phyloP scores from a whole-genome alignment of 1,139 yeast species.

The Debaryomycetaceae sp. region DNA sequence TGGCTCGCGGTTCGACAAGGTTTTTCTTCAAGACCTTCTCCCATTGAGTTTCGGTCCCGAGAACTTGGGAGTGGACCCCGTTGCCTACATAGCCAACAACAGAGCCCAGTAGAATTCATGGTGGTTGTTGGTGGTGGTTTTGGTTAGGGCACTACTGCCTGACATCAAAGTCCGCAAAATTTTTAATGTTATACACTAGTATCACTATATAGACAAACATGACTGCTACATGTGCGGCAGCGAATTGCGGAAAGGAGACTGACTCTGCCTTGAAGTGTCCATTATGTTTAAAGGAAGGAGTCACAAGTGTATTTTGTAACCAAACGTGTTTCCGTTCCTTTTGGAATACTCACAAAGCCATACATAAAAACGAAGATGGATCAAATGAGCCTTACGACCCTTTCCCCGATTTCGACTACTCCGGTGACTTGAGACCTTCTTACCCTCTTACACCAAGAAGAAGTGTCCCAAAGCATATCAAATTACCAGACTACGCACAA shows the following conservation, averaged over 20 bases:
- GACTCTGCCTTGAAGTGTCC: constrained; percentile 84
- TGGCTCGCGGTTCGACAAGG: constrained; percentile 41
- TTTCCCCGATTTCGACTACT: constrained; percentile 70
- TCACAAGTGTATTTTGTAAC: constrained; percentile 68
- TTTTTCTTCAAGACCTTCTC: constrained; percentile 58
- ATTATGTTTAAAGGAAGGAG: constrained; percentile 72
- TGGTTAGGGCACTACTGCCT: not conserved
- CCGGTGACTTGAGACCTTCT: constrained; percentile 72
- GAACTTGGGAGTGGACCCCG: constrained; percentile 32
- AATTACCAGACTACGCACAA: constrained; percentile 78
- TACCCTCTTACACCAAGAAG: constrained; percentile 81
- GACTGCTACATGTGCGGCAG: constrained; percentile 55
- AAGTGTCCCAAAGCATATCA: constrained; percentile 66
- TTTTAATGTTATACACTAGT: not conserved
- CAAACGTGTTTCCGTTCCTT: constrained; percentile 79
- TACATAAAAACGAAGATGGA: constrained; percentile 45
- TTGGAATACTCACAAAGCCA: constrained; percentile 58
- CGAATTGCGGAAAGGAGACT: constrained; percentile 82
- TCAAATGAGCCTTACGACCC: constrained; percentile 65
- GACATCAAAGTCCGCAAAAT: not conserved
- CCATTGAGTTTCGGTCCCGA: constrained; percentile 91
- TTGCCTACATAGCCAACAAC: not conserved
- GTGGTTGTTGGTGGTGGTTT: not conserved
- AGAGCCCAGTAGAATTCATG: not conserved
- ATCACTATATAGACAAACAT: constrained; percentile 5